Conservation (phyloP, 176 grass and related monocot genomes). For the Carex pumila region DNA sequence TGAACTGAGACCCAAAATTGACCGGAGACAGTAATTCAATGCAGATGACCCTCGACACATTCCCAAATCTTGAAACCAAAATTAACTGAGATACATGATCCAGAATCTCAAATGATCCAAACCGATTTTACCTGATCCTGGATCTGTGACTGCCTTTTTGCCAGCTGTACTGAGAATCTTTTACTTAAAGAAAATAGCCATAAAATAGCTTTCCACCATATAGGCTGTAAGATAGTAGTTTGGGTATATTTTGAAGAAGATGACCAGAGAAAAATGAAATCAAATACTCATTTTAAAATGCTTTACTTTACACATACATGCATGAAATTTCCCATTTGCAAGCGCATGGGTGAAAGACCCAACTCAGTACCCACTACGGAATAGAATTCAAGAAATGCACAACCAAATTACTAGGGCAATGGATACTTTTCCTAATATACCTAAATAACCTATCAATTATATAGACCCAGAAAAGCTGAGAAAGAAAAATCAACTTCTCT, state of each 20-base stretch:
- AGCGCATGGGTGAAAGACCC: neutral
- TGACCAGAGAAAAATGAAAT: neutral
- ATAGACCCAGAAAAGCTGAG: neutral
- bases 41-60: neutral
- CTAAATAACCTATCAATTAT: neutral
- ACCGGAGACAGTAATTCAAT: neutral
- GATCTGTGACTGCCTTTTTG: no score
- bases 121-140: no score
- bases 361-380: neutral
- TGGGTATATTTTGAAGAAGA: neutral
- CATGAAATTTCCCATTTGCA: neutral
- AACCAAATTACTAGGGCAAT: neutral
- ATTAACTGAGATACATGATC: neutral
- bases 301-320: neutral
- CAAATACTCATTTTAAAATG: neutral
- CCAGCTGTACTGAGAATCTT: no score
- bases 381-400: neutral
- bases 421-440: neutral
- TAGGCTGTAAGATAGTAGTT: neutral
- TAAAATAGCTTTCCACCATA: neutral
- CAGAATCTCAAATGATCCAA: neutral
- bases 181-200: no score
- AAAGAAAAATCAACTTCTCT: neutral
- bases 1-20: neutral
- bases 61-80: neutral